Evolutionary conservation across 2,329 filamentous ascomycete species (phyloP).

Genomic region (Aspergillus pseudotamarii): DNA sequence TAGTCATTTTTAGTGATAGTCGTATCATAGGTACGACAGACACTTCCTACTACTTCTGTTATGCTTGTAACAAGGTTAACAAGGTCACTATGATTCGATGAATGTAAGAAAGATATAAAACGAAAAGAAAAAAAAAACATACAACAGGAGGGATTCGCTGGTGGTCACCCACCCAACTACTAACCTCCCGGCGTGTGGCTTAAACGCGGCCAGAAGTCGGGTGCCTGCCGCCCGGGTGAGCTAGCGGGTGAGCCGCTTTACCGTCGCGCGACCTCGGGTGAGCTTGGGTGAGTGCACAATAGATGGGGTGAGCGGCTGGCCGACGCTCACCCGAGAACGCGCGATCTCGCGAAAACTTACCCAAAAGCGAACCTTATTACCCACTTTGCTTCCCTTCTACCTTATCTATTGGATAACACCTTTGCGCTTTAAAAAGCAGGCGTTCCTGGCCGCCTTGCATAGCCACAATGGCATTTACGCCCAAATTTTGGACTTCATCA

Average conservation of each 20-base stretch:
- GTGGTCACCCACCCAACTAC: not conserved
- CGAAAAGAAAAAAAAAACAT: too few species aligned
- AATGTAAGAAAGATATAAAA: too few species aligned
- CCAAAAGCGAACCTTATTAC: not conserved
- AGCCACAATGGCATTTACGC: not conserved
- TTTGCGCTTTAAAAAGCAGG: not conserved
- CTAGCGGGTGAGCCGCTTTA: constrained; percentile 8
- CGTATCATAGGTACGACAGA: too few species aligned
- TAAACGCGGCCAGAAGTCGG: constrained; percentile 6
- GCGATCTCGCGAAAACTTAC: not conserved
- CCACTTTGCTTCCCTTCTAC: not conserved
- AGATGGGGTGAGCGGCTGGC: too few species aligned
- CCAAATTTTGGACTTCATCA: not conserved
- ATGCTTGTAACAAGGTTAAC: too few species aligned
- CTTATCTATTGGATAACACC: not conserved
- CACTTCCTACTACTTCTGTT: too few species aligned
- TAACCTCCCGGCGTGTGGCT: not conserved
- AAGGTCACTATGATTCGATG: too few species aligned
- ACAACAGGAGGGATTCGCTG: too few species aligned
- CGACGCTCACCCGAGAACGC: not conserved
- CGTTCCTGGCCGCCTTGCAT: not conserved
- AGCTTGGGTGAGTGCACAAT: not conserved
- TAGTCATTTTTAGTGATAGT: too few species aligned
- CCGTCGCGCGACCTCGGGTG: not conserved
- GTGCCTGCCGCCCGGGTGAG: constrained; percentile 3